These are phyloP conservation scores for Sutorius eximius DNA, from an alignment of 1,284 basidiomycete genomes.

Conservation along the genomic window DNA sequence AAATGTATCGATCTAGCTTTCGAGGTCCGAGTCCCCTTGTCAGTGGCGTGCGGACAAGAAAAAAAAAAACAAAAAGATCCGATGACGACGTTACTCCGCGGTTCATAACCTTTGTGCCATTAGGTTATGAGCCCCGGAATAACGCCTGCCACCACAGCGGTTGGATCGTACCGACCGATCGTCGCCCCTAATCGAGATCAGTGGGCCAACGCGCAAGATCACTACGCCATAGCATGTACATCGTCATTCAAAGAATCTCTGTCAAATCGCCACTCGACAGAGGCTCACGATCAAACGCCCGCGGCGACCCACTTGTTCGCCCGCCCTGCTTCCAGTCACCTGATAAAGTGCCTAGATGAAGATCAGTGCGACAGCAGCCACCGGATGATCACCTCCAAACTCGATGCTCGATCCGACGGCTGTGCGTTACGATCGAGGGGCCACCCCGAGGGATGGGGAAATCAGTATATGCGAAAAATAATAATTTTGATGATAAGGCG, in stretches of 20 bases:
- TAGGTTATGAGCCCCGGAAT: slow-evolving; percentile 34
- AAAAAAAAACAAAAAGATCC: slow-evolving; percentile 4
- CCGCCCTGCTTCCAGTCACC: neutral
- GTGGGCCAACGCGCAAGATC: slow-evolving; percentile 4
- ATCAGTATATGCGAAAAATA: neutral
- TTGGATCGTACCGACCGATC: slow-evolving; percentile 12
- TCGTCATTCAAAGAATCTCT: neutral
- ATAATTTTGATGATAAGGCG: neutral
- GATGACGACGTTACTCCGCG: slow-evolving; percentile 18
- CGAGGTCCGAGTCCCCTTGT: neutral
- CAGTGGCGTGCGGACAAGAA: neutral
- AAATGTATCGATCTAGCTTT: neutral
- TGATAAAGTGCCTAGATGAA: neutral
- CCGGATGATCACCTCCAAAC: slow-evolving; percentile 2
- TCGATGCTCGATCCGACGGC: slow-evolving; percentile 21
- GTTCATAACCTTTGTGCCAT: slow-evolving; percentile 12
- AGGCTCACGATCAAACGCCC: slow-evolving; percentile 8
- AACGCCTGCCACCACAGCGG: slow-evolving; percentile 12
- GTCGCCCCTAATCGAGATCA: neutral
- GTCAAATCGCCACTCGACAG: neutral
- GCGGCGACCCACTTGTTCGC: slow-evolving; percentile 15
- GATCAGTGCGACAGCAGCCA: slow-evolving; percentile 9
- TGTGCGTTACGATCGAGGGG: slow-evolving; percentile 17
- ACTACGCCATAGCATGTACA: slow-evolving; percentile 8
- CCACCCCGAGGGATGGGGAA: neutral